Conservation (phyloP, 2,329 filamentous ascomycete species). For the Arachnopeziza araneosa region DNA sequence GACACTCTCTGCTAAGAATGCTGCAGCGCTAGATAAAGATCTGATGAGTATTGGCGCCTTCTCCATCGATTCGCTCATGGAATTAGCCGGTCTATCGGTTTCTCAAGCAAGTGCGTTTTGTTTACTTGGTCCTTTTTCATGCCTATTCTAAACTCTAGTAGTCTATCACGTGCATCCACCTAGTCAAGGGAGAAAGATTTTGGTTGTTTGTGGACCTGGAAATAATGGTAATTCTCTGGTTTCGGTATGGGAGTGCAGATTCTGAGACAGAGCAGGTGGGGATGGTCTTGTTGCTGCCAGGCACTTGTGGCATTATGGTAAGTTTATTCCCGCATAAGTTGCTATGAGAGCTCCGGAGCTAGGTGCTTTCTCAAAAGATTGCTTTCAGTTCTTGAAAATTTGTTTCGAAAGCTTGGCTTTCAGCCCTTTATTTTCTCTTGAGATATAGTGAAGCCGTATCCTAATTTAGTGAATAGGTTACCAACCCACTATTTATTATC, state of each 20-base stretch:
- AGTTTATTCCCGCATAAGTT: too few relatives aligned
- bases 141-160: slow-evolving; percentile 31
- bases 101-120: slow-evolving; percentile 69
- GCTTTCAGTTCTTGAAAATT: too few relatives aligned
- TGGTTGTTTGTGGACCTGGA: slow-evolving; percentile 86
- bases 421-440: too few relatives aligned
- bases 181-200: slow-evolving; percentile 61
- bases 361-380: too few relatives aligned
- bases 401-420: too few relatives aligned
- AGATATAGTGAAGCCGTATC: too few relatives aligned
- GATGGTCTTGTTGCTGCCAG: slow-evolving; percentile 92
- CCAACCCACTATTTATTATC: slow-evolving; percentile 82
- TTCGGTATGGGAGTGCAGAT: neutral
- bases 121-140: neutral
- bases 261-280: slow-evolving; percentile 53
- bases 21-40: slow-evolving; percentile 83
- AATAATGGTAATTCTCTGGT: slow-evolving; percentile 51
- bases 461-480: slow-evolving; percentile 47
- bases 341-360: too few relatives aligned
- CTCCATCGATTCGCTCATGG: slow-evolving; percentile 95
- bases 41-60: slow-evolving; percentile 87
- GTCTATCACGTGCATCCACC: slow-evolving; percentile 82
- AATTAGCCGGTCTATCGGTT: slow-evolving; percentile 86
- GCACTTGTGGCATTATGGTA: slow-evolving; percentile 77
- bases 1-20: slow-evolving; percentile 84